Base-by-base conservation (phyloP, 805 yeast species). In the Torulaspora quercuum region DNA sequence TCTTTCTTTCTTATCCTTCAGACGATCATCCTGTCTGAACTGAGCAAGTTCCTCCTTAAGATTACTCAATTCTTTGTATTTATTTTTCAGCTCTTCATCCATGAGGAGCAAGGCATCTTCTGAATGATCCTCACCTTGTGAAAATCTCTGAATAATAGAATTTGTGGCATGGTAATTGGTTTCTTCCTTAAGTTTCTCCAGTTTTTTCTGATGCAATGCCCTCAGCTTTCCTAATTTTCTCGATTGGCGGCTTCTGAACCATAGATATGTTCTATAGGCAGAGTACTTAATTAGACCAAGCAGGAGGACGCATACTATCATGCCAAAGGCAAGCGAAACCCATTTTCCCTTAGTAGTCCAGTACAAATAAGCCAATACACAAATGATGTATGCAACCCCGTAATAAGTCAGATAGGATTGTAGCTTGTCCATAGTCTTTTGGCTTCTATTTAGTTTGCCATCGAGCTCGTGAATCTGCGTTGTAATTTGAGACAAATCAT, bases 111-210 rank as follows among this genome's bases (percentile, higher is more conserved):
- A 53, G 17, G 67, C 63, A 52, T 74, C 78, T 32, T 67, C 72
- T 40, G 65, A 54, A 29, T 67, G 63, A 43, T 72, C 75, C 25
- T 65, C 70, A 10, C 82, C 85, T 24, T 62, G 57, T 7, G 72
- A 64, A 47, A 75, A 88, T 50, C 88, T 70, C 34, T 72, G 74
- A 28, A 89, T 63, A 29, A 89, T 68, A n/a, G 82, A 78, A 58
- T 78, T 79, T 1, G 95, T 84, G 9, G 80, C 71, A 50, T 82
- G 74, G 58, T 77, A 90, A 46, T 84, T 82, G 10, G 95, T 83
- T 52, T 76, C 70, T 39, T 72, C 67, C 59, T 84, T 84, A 59
- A 83, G 65, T 43, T 78, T 83, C 14, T 80, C 82, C 32, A 83
- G 69, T 53, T 78, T 77, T 16, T 60, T 59, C 37, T 65, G 63